Evolutionary conservation across 2,329 filamentous ascomycete species (phyloP), one percentile per base, ranked within the genome.

Genomic region (Xylaria hypoxylon): DNA sequence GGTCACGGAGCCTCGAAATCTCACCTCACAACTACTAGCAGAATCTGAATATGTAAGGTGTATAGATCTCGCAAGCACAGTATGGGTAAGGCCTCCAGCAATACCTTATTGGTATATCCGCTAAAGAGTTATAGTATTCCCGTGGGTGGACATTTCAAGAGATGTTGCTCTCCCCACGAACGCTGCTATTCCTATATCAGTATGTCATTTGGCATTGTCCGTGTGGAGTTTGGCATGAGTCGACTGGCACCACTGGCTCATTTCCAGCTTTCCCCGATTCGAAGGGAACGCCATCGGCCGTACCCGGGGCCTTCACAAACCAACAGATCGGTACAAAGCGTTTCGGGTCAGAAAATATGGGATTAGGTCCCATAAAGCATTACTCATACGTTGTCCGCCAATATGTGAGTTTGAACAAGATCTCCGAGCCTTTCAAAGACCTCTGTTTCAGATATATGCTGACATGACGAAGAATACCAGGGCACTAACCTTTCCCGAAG

Each of bases 111-210:
- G 22, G 19, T 3, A 24, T 10, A 1, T 24, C n/a, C 19, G 44
- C 44, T 47, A 24, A 24, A 47, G 11, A 24, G 7, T 26, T n/a
- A 10, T 6, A 47, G 44, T 47, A 57, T 51, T 35, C 51, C 28
- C 63, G 58, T 5, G 63, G 57, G 15, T 65, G 63, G 44, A 65
- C 51, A 3, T 65, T 62, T 40, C 58, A 62, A 11, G 58, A 65
- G 38, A 52, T 53, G 28, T 58, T 40, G 2, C 57, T 65, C 24
- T 62, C 63, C 3, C 44, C 50, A 7, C 63, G 63, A 2, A 56
- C 51, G 15, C 28, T 65, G 3, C 28, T 65, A 26, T 65, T 66
- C 45, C 44, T 38, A 24, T 33, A 47, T 19, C 58, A 53, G 3
- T 53, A 52, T 31, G 59, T 62, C 4, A 58, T 66, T 6, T 64